phyloP scores from a whole-genome alignment of 2,329 filamentous ascomycete species.

The Bipolaris cookei region DNA sequence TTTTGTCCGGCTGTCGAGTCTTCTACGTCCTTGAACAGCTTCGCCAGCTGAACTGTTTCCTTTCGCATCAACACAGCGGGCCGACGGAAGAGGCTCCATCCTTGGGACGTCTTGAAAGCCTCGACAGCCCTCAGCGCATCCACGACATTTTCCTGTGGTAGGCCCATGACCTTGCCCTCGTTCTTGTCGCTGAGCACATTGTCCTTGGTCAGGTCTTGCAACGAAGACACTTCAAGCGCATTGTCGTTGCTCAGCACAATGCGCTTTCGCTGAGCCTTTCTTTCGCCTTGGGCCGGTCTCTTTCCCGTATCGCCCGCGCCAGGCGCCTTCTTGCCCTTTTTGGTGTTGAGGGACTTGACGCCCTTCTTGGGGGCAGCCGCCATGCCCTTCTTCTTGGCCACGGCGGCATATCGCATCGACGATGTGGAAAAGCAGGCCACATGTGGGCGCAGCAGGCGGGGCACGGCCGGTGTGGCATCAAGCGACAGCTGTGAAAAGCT shows the following conservation, averaged over 20 bases:
- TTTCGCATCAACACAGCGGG: conserved; percentile 79
- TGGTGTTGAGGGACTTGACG: conserved; percentile 50
- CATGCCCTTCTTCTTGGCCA: conserved; percentile 37
- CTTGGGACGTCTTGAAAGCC: conserved; percentile 89
- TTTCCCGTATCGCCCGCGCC: conserved; percentile 49
- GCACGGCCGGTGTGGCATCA: conserved; percentile 32
- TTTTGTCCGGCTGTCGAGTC: conserved; percentile 61
- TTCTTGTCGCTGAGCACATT: conserved; percentile 52
- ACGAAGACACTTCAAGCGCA: conserved; percentile 75
- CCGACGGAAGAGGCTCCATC: conserved; percentile 83
- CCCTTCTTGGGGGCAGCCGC: conserved; percentile 44
- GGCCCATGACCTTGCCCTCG: conserved; percentile 69
- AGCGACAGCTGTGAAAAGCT: conserved; percentile 42
- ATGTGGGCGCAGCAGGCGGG: conserved; percentile 35
- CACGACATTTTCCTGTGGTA: conserved; percentile 72
- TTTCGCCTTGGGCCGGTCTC: conserved; percentile 75
- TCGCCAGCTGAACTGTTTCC: conserved; percentile 77
- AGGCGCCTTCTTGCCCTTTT: conserved; percentile 52
- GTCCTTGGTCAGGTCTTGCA: conserved; percentile 67
- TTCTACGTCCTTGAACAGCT: conserved; percentile 58
- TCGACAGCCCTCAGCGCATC: conserved; percentile 83
- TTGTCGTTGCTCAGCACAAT: conserved; percentile 95
- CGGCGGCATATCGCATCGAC: conserved; percentile 33
- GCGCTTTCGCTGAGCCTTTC: conserved; percentile 84
- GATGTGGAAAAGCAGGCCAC: conserved; percentile 47